A percentile compares a stretch with the other conserved stretches of the same genome.
phyloP scores from a whole-genome alignment of 2,329 filamentous ascomycete genomes.

The Claviceps paspali region DNA sequence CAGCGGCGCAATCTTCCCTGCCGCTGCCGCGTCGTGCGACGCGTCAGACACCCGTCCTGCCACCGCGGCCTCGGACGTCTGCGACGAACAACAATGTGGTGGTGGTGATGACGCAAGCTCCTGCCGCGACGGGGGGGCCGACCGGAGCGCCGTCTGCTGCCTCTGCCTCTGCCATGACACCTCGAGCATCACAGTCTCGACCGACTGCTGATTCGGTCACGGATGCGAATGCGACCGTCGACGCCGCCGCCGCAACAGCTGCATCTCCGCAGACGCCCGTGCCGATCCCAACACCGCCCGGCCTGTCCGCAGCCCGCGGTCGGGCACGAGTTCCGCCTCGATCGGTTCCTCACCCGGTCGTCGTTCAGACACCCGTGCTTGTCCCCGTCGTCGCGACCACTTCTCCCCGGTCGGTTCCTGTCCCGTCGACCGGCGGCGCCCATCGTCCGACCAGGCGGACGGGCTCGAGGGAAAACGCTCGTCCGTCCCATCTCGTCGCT shows the following conservation, averaged over 20 bases:
- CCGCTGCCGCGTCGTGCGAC: slow-evolving; percentile 22
- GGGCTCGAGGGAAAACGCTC: slow-evolving; percentile 11
- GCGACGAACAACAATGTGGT: slow-evolving; percentile 1
- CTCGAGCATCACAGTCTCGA: neutral
- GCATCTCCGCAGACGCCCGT: slow-evolving; percentile 8
- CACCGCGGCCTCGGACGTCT: slow-evolving; percentile 12
- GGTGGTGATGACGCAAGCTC: slow-evolving; percentile 6
- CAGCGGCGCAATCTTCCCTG: slow-evolving; percentile 9
- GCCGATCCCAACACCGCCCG: slow-evolving; percentile 7
- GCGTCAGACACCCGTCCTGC: slow-evolving; percentile 23
- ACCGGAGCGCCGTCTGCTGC: too few species aligned
- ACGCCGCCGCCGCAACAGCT: too few species aligned
- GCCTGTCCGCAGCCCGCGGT: slow-evolving; percentile 11
- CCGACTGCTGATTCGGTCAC: neutral
- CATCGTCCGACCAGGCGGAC: neutral
- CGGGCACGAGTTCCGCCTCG: slow-evolving; percentile 6
- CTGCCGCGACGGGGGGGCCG: slow-evolving; percentile 1
- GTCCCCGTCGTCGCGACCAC: neutral
- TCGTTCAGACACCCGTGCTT: slow-evolving; percentile 2
- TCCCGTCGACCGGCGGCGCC: neutral
- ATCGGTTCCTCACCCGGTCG: neutral
- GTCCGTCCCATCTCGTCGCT: slow-evolving; percentile 21
- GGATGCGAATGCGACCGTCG: too few species aligned
- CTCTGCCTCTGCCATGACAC: neutral
- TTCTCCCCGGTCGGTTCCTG: slow-evolving; percentile 2